These are phyloP conservation scores for Gossypium ekmanianum DNA, from an alignment of 345 rosid species.

Conservation along the genomic window DNA sequence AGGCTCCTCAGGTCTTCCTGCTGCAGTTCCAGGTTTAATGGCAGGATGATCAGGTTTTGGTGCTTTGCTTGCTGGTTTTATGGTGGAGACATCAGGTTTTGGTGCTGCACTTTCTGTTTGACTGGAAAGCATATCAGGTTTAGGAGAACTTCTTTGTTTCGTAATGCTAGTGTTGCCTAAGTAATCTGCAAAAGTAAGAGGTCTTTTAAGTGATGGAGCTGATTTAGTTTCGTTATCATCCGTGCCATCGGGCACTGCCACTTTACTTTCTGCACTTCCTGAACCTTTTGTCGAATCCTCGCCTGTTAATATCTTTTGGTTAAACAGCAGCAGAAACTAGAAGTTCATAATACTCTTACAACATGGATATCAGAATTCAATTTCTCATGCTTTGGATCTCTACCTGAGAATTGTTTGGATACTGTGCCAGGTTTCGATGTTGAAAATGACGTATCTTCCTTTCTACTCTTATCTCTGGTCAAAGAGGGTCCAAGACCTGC, in stretches of 20 bases:
- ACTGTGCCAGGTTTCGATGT: conserved; percentile 11
- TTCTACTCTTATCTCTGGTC: conserved; percentile 29
- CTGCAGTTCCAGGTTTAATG: conserved; percentile 6
- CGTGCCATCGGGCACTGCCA: not conserved
- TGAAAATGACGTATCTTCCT: conserved; percentile 13
- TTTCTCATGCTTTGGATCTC: conserved; percentile 4
- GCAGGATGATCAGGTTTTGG: not conserved
- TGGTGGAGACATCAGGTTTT: conserved; percentile 11
- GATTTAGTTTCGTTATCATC: conserved; percentile 16
- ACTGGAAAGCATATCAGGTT: conserved; percentile 2
- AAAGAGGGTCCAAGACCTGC: conserved; percentile 17
- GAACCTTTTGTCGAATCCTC: conserved; percentile 10
- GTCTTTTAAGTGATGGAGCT: conserved; percentile 29
- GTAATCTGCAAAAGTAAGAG: conserved; percentile 24
- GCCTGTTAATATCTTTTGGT: conserved; percentile 18
- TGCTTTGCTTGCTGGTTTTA: conserved; percentile 10
- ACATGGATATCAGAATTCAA: not conserved
- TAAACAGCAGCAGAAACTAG: conserved; percentile 1
- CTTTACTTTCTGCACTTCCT: conserved; percentile 11
- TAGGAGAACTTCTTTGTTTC: conserved; percentile 14
- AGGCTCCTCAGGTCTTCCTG: conserved; percentile 18
- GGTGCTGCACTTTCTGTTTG: conserved; percentile 8
- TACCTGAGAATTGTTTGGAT: conserved; percentile 25
- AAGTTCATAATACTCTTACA: not conserved
- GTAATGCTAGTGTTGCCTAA: conserved; percentile 15